Evolutionary conservation across 305 asterid genomes (phyloP), one percentile per base, ranked within the genome.

Genomic region (Nicotiana rustica): DNA sequence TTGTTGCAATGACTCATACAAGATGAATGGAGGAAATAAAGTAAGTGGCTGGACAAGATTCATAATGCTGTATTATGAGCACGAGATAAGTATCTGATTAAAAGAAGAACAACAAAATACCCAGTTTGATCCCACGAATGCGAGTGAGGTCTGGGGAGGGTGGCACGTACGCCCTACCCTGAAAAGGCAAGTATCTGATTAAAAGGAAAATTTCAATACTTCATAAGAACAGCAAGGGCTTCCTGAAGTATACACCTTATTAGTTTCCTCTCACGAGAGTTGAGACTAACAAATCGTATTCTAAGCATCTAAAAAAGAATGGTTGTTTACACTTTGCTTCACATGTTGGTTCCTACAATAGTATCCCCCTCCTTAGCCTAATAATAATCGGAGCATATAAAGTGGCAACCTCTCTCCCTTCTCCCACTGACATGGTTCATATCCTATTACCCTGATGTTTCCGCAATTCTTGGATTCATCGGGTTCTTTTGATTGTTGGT

Each of bases 261-360:
- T 76, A 52, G 31, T 31, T 75, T 52, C 65, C 80, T 31, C 80
- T 75, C 65, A 75, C 80, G 31, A 55, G 49, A 41, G 49, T 41
- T 41, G 49, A 8, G 80, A 76, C 66, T 55, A 76, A 76, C 49
- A 15, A 55, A 55, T 76, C 31, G 17, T 31, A 55, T 9, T 55
- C 80, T 76, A 76, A 76, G 66, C 80, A 55, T 76, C 80, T 75
- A 75, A 75, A 52, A 49, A 75, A 73, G 79, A 75, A 75, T 75
- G 79, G 21, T 6, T 29, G 49, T 76, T 76, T 75, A 75, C 80
- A 52, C 47, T 15, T 49, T 29, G 66, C 15, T 49, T 73, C 78
- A 73, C 62, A 49, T 49, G 38, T 29, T 73, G 62, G 14, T 73
- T 21, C 64, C 47, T 52, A 78, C 59, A 25, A 67, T 78, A 57